Evolutionary conservation across 805 yeast genomes (phyloP), one percentile per base, ranked within the genome.

Genomic region (Pichia gijzeniarum): DNA sequence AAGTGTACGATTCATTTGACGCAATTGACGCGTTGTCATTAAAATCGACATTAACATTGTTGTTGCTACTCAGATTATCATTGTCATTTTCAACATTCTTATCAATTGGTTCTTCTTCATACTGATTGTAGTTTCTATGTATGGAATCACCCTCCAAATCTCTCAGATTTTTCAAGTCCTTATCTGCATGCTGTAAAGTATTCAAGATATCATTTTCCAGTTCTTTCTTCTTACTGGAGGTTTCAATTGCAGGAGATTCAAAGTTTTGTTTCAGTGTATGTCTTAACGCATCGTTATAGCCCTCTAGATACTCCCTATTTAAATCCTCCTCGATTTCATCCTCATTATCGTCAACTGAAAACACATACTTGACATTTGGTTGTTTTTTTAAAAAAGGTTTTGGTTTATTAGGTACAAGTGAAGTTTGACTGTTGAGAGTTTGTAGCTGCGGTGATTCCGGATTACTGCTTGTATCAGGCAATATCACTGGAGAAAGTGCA

Each of bases 271-370:
- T 58, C 33, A 75, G 61, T 50, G 74, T 52, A 20, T 62, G 70
- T 41, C 79, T 73, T 41, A 85, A 57, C 0, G 90, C 93, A 62
- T 83, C 93, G 35, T 73, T 74, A 55, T 77, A 79, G 0, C 93
- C 93, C 56, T 84, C 95, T 28, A 79, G 54, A 56, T 84, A 85
- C 51, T 77, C 76, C 20, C 78, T 61, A 48, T 73, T 76, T 43
- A 73, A 62, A 52, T 77, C 85, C 16, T 74, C 77, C 48, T 78
- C 83, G 16, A 80, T 72, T 51, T 86, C 95, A 51, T 77, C 76
- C 36, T 84, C 77, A 55, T 83, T 88, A 61, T 87, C 95, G 59
- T 87, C 95, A 0, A 86, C 95, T 31, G 89, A 80, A 59, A 81
- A 87, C 0, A 84, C 68, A 45, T 65, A 66, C 44, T 59, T 61